Evolutionary conservation across 1,284 basidiomycete species (phyloP).

Genomic region (Apiotrichum sp.): DNA sequence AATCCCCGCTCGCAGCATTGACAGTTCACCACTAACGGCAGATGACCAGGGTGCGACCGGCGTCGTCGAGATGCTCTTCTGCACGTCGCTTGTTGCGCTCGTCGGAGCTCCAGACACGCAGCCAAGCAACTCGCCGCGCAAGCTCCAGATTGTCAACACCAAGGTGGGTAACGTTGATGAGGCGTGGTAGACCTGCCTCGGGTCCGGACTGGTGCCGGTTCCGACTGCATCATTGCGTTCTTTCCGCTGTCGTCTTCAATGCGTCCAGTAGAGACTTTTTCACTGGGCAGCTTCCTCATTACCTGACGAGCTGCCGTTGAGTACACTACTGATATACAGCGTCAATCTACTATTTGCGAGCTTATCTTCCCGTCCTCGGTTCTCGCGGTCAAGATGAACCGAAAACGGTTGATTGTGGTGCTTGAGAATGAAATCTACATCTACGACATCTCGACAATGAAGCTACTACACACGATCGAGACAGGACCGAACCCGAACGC

Average conservation of each 20-base stretch:
- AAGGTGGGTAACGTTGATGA: slow-evolving; percentile 56
- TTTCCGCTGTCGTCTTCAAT: too few relatives aligned
- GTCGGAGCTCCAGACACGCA: slow-evolving; percentile 85
- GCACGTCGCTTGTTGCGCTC: slow-evolving; percentile 91
- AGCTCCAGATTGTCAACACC: slow-evolving; percentile 96
- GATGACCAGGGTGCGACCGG: slow-evolving; percentile 82
- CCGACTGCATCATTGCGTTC: too few relatives aligned
- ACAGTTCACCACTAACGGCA: slow-evolving; percentile 6
- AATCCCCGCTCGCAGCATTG: too few relatives aligned
- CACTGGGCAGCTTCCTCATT: too few relatives aligned
- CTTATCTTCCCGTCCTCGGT: slow-evolving; percentile 94
- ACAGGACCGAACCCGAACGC: slow-evolving; percentile 93
- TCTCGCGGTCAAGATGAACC: slow-evolving; percentile 90
- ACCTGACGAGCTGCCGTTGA: too few relatives aligned
- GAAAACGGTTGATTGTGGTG: slow-evolving; percentile 91
- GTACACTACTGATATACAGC: slow-evolving; percentile 49
- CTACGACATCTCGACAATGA: slow-evolving; percentile 98
- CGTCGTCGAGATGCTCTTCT: slow-evolving; percentile 99
- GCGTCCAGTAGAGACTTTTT: too few relatives aligned
- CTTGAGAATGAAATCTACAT: slow-evolving; percentile 96
- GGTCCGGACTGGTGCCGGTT: too few relatives aligned
- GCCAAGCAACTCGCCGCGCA: slow-evolving; percentile 76
- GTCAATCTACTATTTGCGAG: slow-evolving; percentile 98
- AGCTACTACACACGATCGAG: slow-evolving; percentile 93
- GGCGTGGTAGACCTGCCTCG: too few relatives aligned